Evolutionary conservation across 2,329 filamentous ascomycete species (phyloP).

Genomic region (Harringtonia aguacate): DNA sequence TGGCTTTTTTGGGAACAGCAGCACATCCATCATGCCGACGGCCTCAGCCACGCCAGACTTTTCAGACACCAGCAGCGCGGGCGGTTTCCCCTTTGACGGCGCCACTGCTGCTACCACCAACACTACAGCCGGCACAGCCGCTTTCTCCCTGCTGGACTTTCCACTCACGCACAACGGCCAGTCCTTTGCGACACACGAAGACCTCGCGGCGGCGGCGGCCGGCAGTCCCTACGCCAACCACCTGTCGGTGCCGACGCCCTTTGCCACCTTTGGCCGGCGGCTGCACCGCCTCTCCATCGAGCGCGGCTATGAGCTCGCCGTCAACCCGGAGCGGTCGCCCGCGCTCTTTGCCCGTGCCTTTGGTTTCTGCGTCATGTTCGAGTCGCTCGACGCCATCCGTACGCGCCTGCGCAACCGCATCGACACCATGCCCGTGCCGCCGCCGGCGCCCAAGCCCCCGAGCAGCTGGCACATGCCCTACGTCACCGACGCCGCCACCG

Average conservation of each 20-base stretch:
- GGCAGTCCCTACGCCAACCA: constrained; percentile 22
- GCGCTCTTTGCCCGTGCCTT: constrained; percentile 47
- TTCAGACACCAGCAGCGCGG: background rate
- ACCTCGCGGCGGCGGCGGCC: no score
- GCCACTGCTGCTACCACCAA: no score
- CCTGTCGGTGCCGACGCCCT: constrained; percentile 38
- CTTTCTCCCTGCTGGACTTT: no score
- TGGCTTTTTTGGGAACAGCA: constrained; percentile 12
- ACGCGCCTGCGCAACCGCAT: constrained; percentile 25
- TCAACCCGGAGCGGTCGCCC: constrained; percentile 34
- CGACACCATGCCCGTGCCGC: constrained; percentile 51
- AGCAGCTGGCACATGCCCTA: constrained; percentile 34
- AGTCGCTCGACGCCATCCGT: constrained; percentile 37
- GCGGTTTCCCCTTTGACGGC: background rate
- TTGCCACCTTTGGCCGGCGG: constrained; percentile 57
- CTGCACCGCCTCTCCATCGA: constrained; percentile 59
- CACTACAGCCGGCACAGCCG: no score
- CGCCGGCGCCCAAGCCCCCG: constrained; percentile 46
- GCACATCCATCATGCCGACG: background rate
- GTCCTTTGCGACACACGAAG: no score
- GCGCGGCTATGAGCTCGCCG: constrained; percentile 47
- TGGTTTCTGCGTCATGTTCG: constrained; percentile 56
- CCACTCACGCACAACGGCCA: no score
- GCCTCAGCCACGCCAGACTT: background rate
- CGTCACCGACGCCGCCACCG: constrained; percentile 10